Evolutionary conservation across 225 moss, liverwort and hornwort genomes (phyloP).

Genomic region (Rhytidiadelphus loreus): DNA sequence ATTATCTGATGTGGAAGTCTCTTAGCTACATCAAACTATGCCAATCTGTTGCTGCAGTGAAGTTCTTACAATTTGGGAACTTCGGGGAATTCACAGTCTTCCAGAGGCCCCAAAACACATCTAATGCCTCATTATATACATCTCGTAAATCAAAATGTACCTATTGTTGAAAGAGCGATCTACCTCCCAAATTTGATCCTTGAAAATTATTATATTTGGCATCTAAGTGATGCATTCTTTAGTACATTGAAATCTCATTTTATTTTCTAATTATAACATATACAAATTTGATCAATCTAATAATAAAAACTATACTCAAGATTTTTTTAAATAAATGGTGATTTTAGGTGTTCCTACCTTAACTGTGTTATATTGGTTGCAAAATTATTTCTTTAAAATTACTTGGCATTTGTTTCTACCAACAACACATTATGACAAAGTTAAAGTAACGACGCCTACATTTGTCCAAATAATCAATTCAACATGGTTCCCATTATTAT

Average conservation of each 20-base stretch:
- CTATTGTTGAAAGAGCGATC: background rate
- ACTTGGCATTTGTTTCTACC: accelerated
- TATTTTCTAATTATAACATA: background rate
- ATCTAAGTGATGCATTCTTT: background rate
- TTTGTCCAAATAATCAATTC: accelerated
- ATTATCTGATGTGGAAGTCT: too few species aligned
- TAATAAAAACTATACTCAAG: accelerated
- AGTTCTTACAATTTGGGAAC: too few species aligned
- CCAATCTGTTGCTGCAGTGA: too few species aligned
- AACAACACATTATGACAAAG: background rate
- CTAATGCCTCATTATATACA: accelerated
- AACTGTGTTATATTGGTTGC: accelerated
- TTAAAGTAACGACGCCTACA: too few species aligned
- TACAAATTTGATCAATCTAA: background rate
- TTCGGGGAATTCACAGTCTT: too few species aligned
- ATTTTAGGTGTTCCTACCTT: background rate
- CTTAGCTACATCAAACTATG: too few species aligned
- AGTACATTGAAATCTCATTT: background rate
- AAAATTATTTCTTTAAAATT: background rate
- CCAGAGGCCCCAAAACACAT: too few species aligned
- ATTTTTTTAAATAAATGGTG: too few species aligned
- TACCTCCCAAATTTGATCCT: background rate
- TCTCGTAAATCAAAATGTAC: background rate
- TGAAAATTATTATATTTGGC: background rate
- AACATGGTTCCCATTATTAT: accelerated